Base-by-base conservation (phyloP, 768 basidiomycete genomes). In the Calocybe indica region DNA sequence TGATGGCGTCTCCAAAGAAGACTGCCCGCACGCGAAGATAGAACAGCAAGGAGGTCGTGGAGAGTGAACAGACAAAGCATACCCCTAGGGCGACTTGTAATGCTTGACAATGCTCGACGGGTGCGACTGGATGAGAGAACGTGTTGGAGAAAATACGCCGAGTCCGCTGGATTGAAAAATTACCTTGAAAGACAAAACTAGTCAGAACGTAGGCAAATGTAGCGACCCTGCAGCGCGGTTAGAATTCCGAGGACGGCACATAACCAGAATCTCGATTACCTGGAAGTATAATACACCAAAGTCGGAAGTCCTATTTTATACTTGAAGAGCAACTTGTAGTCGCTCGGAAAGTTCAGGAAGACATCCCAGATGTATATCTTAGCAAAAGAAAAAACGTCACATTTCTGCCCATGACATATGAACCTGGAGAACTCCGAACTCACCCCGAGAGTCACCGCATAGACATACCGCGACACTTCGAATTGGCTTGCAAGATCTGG, bases 351-450 rank as follows among this genome's bases (percentile, higher is more conserved):
- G 43, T 63, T 60, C 15, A 49, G 30, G 14, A 63, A 30, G 22
- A 65, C 49, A 41, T 67, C 65, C 65, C 64, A 67, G 5, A 60
- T 22, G 45, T 9, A 60, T 46, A 15, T 57, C 49, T 62, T 65
- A 37, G 8, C 8, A 22, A 22, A 13, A 15, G 37, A 13, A n/a
- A 12, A 7, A 15, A 41, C 31, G 40, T 41, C 7, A 41, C 22
- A 28, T 11, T 28, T 8, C 31, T 5, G n/a, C 1, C 4, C 12
- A 28, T 6, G 15, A 41, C 40, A 41, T 8, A 41, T 28, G 7
- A 15, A 22, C 22, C 1, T 22, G 22, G 22, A 12, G 31, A 41
- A 11, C 10, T 31, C 6, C 11, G 5, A 7, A 14, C 40, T 41
- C 40, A 41, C 40, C n/a, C 40, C 40, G 22, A 41, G 40, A 6